Evolutionary conservation across 495 filamentous ascomycete species (phyloP).

Genomic region (Annulohypoxylon bovei): DNA sequence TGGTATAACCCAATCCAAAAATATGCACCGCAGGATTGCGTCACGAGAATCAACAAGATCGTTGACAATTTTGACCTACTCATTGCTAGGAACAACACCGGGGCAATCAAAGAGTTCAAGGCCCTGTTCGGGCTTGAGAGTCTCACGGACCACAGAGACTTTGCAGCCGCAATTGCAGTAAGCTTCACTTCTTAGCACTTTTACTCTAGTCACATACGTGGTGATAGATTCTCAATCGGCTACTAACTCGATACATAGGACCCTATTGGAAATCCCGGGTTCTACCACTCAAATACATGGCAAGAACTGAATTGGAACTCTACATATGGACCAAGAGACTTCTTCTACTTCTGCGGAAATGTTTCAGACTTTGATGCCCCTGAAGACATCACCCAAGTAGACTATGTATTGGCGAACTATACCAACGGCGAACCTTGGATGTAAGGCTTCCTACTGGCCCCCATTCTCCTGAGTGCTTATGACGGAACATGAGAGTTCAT

Average conservation of each 20-base stretch:
- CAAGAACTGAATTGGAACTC: conserved; percentile 60
- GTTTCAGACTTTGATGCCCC: conserved; percentile 58
- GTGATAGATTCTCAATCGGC: background rate
- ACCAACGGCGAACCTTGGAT: conserved; percentile 59
- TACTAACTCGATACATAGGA: conserved; percentile 27
- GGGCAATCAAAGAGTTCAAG: conserved; percentile 54
- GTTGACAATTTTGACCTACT: conserved; percentile 57
- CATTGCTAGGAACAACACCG: conserved; percentile 45
- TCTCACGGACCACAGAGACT: conserved; percentile 54
- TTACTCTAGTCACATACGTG: background rate
- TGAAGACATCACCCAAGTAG: conserved; percentile 51
- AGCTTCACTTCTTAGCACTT: conserved; percentile 5
- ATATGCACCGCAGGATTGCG: conserved; percentile 51
- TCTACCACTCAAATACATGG: conserved; percentile 60
- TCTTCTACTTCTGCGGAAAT: conserved; percentile 61
- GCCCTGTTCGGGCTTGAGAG: conserved; percentile 54
- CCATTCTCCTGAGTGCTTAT: background rate
- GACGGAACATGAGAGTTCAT: background rate
- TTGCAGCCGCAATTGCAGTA: conserved; percentile 56
- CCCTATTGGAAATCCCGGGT: conserved; percentile 58
- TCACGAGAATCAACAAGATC: conserved; percentile 56
- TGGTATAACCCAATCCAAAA: conserved; percentile 49
- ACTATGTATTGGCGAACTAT: conserved; percentile 55
- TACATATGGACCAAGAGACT: conserved; percentile 52
- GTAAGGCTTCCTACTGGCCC: conserved; percentile 24